Conservation (phyloP, 345 rosid genomes). For the Boechera retrofracta region DNA sequence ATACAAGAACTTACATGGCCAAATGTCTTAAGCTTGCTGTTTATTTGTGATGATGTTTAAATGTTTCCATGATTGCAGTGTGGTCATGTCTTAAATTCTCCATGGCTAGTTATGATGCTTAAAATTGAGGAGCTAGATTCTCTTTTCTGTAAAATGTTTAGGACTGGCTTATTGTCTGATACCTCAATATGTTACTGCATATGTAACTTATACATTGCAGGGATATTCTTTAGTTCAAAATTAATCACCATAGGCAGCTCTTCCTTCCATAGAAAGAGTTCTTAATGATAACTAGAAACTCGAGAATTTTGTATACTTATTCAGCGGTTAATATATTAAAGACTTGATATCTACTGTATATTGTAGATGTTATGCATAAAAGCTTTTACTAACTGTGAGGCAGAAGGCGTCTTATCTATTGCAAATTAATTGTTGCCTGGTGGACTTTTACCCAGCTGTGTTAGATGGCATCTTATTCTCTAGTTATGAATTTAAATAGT, state of each 20-base stretch:
- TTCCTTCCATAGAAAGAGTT: neutral
- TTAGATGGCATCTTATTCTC: neutral
- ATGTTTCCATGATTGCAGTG: neutral
- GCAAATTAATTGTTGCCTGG: no score
- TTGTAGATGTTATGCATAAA: neutral
- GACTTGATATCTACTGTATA: neutral
- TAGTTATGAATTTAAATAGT: neutral
- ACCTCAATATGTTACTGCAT: no score
- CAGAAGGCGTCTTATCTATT: neutral
- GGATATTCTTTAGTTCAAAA: neutral
- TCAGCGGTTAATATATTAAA: neutral
- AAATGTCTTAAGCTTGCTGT: constrained; percentile 14
- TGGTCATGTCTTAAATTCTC: neutral
- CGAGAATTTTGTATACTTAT: no score
- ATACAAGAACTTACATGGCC: constrained; percentile 6
- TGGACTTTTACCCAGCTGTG: neutral
- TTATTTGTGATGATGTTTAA: constrained; percentile 6
- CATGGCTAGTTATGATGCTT: constrained; percentile 1
- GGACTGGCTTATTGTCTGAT: neutral
- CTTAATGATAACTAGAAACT: no score
- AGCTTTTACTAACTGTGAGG: neutral
- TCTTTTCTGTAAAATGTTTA: neutral
- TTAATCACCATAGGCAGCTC: neutral
- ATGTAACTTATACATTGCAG: neutral
- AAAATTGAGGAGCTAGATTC: neutral